Conservation (phyloP, 2,329 filamentous ascomycete genomes). For the Colletotrichum sublineola region DNA sequence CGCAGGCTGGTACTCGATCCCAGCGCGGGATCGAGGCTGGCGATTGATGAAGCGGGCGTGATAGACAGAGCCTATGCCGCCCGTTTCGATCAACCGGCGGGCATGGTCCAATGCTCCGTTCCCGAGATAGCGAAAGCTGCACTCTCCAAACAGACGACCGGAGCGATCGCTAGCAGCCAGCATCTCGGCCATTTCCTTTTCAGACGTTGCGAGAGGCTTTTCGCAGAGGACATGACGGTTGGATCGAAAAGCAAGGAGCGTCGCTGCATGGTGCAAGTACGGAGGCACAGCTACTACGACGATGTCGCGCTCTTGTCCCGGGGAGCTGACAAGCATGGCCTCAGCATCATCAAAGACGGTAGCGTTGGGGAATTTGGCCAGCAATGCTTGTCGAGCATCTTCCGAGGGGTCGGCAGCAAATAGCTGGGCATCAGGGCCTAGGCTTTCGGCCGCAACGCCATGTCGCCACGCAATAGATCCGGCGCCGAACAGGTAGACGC, state of each 20-base stretch:
- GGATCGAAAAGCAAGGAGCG: constrained; percentile 12
- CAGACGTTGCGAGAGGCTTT: constrained; percentile 23
- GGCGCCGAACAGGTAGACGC: constrained; percentile 7
- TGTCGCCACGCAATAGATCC: constrained; percentile 15
- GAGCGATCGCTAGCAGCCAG: constrained; percentile 2
- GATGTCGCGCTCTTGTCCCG: constrained; percentile 4
- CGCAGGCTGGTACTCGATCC: not conserved
- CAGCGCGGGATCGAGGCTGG: not conserved
- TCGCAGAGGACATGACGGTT: constrained; percentile 30
- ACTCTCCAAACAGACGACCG: not conserved
- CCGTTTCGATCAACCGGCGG: not conserved
- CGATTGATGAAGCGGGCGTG: not conserved
- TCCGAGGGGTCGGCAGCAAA: constrained; percentile 8
- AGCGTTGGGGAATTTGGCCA: not conserved
- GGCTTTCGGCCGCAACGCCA: constrained; percentile 6
- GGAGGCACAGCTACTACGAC: constrained; percentile 9
- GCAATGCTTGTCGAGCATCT: not conserved
- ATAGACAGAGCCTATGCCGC: not conserved
- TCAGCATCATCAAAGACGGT: not conserved
- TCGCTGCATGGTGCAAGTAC: constrained; percentile 6
- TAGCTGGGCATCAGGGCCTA: not conserved
- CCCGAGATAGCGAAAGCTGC: not conserved
- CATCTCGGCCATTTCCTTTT: constrained; percentile 21
- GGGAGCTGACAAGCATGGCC: constrained; percentile 2
- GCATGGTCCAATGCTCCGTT: not conserved